A percentile compares a stretch with the other conserved stretches of the same genome.
These are phyloP conservation scores for Solanum pinnatisectum DNA, from an alignment of 257 asterid species.

Conservation along the genomic window DNA sequence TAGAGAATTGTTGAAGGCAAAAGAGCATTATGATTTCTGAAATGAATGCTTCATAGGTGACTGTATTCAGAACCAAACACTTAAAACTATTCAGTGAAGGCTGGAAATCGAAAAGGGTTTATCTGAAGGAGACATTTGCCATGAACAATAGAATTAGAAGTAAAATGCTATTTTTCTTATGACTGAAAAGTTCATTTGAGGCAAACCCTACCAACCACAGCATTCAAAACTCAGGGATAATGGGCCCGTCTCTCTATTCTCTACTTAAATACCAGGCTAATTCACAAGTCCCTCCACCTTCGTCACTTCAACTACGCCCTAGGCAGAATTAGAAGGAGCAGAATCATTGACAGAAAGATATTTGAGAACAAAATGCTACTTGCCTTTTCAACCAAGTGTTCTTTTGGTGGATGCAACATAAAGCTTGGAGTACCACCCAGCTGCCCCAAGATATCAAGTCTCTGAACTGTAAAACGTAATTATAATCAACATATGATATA, in stretches of 20 bases:
- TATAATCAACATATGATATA: background rate
- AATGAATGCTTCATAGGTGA: background rate
- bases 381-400: slow-evolving; percentile 61
- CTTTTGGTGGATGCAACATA: slow-evolving; percentile 51
- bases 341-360: background rate
- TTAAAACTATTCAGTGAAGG: background rate
- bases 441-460: slow-evolving; percentile 12
- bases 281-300: background rate
- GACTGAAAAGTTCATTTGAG: background rate
- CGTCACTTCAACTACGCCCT: background rate
- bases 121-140: background rate
- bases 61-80: background rate
- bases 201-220: background rate
- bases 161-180: background rate
- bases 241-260: background rate
- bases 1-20: background rate
- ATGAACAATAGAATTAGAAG: background rate
- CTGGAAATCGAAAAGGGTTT: background rate
- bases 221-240: background rate
- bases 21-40: background rate
- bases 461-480: slow-evolving; percentile 26
- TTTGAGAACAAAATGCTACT: slow-evolving; percentile 15
- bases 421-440: slow-evolving; percentile 38
- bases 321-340: background rate
- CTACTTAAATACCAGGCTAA: background rate